phyloP scores from a whole-genome alignment of 1,284 basidiomycete genomes.

The Ganoderma leucocontextum region DNA sequence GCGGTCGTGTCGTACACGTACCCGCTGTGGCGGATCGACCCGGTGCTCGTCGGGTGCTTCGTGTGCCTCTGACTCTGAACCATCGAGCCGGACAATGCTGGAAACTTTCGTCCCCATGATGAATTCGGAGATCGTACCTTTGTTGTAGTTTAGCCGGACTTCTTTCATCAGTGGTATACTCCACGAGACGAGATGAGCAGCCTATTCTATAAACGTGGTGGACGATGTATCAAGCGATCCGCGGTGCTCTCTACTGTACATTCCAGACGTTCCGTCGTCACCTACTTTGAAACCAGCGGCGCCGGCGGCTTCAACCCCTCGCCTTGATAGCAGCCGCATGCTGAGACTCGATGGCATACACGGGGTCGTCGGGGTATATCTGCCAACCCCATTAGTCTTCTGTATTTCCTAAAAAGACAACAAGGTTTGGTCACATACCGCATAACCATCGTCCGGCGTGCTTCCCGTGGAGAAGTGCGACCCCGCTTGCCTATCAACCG shows the following conservation, averaged over 20 bases:
- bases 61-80: constrained; percentile 15
- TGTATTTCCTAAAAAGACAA: background rate
- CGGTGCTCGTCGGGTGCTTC: constrained; percentile 25
- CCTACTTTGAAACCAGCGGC: background rate
- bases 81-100: no score
- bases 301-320: constrained; percentile 17
- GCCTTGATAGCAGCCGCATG: constrained; percentile 32
- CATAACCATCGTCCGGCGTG: constrained; percentile 48
- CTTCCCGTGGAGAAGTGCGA: constrained; percentile 43
- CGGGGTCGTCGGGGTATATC: constrained; percentile 43
- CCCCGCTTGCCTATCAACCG: constrained; percentile 47
- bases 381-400: constrained; percentile 11
- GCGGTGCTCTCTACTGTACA: no score
- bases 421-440: constrained; percentile 33
- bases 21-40: constrained; percentile 25
- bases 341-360: constrained; percentile 36
- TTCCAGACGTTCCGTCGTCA: background rate
- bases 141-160: no score
- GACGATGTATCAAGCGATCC: no score
- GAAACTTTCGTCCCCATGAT: no score
- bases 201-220: no score
- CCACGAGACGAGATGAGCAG: no score
- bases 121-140: no score
- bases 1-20: constrained; percentile 17
- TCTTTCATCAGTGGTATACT: no score